Percentiles rank a stretch among this genome's conserved stretches.
phyloP scores from a whole-genome alignment of 2,329 filamentous ascomycete species.

The Fusarium lyarnte region DNA sequence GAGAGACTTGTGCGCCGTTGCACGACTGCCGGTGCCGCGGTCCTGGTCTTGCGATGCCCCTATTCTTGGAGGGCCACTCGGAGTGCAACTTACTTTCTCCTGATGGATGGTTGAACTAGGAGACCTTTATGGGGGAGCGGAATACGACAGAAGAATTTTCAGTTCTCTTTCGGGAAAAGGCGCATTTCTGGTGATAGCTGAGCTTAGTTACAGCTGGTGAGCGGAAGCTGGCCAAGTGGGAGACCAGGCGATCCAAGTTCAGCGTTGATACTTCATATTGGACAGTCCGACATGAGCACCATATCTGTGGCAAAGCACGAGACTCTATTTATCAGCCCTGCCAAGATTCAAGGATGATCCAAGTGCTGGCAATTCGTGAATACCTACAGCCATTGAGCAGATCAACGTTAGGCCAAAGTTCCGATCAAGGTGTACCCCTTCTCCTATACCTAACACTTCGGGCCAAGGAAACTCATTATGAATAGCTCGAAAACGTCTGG shows the following conservation, averaged over 20 bases:
- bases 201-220: conserved; percentile 16
- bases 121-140: neutral
- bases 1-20: conserved; percentile 12
- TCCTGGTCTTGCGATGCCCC: conserved; percentile 23
- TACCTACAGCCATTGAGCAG: conserved; percentile 13
- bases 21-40: conserved; percentile 30
- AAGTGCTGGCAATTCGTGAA: conserved; percentile 16
- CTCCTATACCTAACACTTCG: neutral
- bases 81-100: conserved; percentile 10
- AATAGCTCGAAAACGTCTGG: conserved; percentile 13
- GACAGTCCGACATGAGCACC: conserved; percentile 1
- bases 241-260: conserved; percentile 1
- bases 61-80: conserved; percentile 17
- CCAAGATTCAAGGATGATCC: neutral
- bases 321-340: conserved; percentile 29
- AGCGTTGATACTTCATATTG: conserved; percentile 15
- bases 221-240: neutral
- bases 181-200: neutral
- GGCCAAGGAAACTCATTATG: conserved; percentile 7
- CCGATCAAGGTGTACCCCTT: no score
- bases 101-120: neutral
- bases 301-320: conserved; percentile 8
- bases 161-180: neutral
- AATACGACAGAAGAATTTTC: neutral
- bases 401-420: no score